These are phyloP conservation scores for Alternaria incomplexa DNA, from an alignment of 2,329 filamentous ascomycete species.

Conservation along the genomic window DNA sequence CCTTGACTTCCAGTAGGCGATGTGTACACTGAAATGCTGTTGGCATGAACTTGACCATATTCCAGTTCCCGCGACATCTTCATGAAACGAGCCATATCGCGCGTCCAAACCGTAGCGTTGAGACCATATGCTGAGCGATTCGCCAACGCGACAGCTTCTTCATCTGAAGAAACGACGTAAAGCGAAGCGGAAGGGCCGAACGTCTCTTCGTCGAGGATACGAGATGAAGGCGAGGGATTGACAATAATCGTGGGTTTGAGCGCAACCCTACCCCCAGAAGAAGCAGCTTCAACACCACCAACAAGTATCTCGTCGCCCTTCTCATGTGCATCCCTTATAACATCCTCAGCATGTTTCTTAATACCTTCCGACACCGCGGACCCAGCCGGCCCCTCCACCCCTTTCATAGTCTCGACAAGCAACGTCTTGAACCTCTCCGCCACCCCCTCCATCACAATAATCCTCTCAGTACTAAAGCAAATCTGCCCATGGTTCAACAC, in stretches of 20 bases:
- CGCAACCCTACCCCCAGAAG: constrained; percentile 54
- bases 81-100: constrained; percentile 64
- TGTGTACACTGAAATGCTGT: constrained; percentile 55
- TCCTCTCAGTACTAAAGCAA: constrained; percentile 83
- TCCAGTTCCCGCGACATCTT: constrained; percentile 54
- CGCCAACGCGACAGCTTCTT: constrained; percentile 74
- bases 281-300: constrained; percentile 47
- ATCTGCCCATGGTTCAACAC: constrained; percentile 66
- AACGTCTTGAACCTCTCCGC: constrained; percentile 57
- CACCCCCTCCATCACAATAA: constrained; percentile 64
- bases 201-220: constrained; percentile 73
- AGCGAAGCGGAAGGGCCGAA: constrained; percentile 77
- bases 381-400: constrained; percentile 45
- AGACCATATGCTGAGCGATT: constrained; percentile 83
- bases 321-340: constrained; percentile 53
- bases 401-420: constrained; percentile 51
- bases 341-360: constrained; percentile 38
- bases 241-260: constrained; percentile 65
- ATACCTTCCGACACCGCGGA: constrained; percentile 43
- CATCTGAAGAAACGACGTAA: constrained; percentile 67
- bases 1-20: constrained; percentile 53
- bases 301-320: constrained; percentile 62
- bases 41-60: constrained; percentile 54
- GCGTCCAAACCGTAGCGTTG: constrained; percentile 67
- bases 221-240: constrained; percentile 69